These are phyloP conservation scores for Lathyrus oleraceus DNA, from an alignment of 306 rosid species.

Conservation along the genomic window DNA sequence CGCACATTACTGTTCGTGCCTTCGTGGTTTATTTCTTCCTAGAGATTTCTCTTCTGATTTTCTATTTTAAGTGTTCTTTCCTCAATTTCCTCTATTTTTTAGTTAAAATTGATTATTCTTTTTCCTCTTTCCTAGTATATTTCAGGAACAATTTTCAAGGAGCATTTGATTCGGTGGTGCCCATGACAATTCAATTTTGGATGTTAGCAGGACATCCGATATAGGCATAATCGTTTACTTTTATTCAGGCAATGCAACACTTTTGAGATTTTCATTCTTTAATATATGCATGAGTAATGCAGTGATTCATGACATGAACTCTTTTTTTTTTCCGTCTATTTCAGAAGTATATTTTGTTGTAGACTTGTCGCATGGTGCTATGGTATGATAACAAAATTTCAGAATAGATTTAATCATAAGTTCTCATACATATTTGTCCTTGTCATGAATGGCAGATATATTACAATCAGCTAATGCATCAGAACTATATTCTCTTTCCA, in stretches of 20 bases:
- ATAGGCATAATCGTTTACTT: neutral
- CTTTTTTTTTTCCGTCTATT: neutral
- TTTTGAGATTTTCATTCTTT: neutral
- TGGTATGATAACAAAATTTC: neutral
- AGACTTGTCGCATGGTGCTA: neutral
- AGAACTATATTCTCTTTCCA: neutral
- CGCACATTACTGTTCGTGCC: neutral
- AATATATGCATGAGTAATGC: neutral
- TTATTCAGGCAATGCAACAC: neutral
- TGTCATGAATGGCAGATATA: neutral
- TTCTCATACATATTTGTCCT: slow-evolving; percentile 2
- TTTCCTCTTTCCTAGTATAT: neutral
- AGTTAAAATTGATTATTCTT: neutral
- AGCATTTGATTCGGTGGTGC: neutral
- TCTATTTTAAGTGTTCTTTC: neutral
- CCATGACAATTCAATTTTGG: neutral
- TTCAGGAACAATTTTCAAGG: neutral
- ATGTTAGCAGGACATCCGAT: neutral
- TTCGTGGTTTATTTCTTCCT: neutral
- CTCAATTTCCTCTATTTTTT: neutral
- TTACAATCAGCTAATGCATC: neutral
- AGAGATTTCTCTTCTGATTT: slow-evolving; percentile 2
- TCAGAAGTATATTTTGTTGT: neutral
- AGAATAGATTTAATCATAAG: neutral
- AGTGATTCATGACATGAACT: slow-evolving; percentile 5